phyloP scores from a whole-genome alignment of 1,139 yeast species.

The Kurtzmaniella quercitrusa region DNA sequence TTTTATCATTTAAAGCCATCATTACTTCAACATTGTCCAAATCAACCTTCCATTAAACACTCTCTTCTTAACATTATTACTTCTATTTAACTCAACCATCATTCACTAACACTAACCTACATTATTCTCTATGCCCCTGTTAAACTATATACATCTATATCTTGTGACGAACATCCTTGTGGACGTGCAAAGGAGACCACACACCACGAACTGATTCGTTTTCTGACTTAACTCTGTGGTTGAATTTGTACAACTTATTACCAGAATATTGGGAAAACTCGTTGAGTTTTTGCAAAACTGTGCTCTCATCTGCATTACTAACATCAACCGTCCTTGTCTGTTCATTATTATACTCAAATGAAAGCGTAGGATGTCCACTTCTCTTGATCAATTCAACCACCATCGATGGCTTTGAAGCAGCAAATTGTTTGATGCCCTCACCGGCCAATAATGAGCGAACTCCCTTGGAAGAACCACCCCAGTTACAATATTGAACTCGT shows the following conservation, averaged over 20 bases:
- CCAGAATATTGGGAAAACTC: conserved; percentile 45
- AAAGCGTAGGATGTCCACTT: conserved; percentile 79
- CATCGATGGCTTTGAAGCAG: conserved; percentile 57
- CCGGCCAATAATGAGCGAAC: conserved; percentile 63
- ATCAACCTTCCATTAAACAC: too few relatives aligned
- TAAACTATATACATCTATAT: conserved; percentile 31
- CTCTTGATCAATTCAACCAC: conserved; percentile 68
- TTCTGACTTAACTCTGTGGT: conserved; percentile 70
- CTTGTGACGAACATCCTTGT: conserved; percentile 63
- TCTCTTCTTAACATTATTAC: too few relatives aligned
- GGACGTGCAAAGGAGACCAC: conserved; percentile 94
- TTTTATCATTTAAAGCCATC: too few relatives aligned
- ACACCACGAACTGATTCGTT: conserved; percentile 91
- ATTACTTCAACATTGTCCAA: too few relatives aligned
- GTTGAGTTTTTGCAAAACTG: conserved; percentile 55
- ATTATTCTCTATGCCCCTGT: not conserved
- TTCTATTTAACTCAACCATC: too few relatives aligned
- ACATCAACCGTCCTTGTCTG: conserved; percentile 39
- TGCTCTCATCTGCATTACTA: conserved; percentile 57
- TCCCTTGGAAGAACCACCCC: conserved; percentile 94
- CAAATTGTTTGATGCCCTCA: conserved; percentile 53
- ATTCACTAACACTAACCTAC: too few relatives aligned
- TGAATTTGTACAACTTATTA: conserved; percentile 37
- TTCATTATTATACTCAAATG: conserved; percentile 56
- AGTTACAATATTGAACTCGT: conserved; percentile 77